These are phyloP conservation scores for Claviceps monticola DNA, from an alignment of 2,329 filamentous ascomycete genomes.

Conservation along the genomic window DNA sequence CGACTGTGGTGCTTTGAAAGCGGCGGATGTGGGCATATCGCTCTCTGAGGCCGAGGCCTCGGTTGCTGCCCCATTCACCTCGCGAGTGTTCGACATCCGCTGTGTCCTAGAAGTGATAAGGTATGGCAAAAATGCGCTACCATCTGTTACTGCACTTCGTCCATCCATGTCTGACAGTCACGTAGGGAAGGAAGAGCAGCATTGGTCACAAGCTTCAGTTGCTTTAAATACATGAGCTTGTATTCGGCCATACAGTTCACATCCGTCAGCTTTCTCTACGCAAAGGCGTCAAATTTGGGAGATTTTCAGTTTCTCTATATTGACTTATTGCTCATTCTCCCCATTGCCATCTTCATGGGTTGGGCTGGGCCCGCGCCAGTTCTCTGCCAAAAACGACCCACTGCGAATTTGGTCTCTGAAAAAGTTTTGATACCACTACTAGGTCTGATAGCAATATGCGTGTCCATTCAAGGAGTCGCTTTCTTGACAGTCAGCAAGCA, in stretches of 20 bases:
- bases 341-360: conserved; percentile 97
- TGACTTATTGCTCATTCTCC: conserved; percentile 80
- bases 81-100: conserved; percentile 86
- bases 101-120: conserved; percentile 88
- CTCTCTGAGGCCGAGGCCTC: conserved; percentile 95
- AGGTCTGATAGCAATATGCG: conserved; percentile 73
- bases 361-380: conserved; percentile 77
- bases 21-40: conserved; percentile 93
- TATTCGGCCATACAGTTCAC: conserved; percentile 99
- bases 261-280: conserved; percentile 90
- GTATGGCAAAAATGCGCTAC: conserved; percentile 24
- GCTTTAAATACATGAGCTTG: conserved; percentile 98
- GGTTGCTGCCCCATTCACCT: conserved; percentile 96
- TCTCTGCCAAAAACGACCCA: conserved; percentile 74
- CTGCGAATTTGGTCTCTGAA: conserved; percentile 77
- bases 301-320: conserved; percentile 98
- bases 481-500: conserved; percentile 66
- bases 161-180: conserved; percentile 10
- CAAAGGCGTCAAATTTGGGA: conserved; percentile 82
- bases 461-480: conserved; percentile 60
- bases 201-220: conserved; percentile 96
- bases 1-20: conserved; percentile 92
- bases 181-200: conserved; percentile 77
- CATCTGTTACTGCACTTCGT: neutral
- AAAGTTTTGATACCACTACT: conserved; percentile 85